Evolutionary conservation across 257 asterid species (phyloP).

Genomic region (Knoxia roxburghii): DNA sequence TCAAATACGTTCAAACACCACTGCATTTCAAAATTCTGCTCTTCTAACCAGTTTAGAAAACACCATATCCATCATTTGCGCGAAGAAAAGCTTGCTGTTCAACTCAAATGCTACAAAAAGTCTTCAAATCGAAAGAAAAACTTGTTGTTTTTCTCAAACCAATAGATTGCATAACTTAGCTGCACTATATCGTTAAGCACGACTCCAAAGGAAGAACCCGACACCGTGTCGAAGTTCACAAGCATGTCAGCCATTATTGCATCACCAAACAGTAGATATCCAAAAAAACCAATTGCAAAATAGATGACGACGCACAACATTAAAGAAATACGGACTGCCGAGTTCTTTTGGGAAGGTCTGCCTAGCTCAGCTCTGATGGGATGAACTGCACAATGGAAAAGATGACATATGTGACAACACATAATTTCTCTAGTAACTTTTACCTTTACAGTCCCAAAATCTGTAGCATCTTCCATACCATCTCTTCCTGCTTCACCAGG

Average conservation of each 20-base stretch:
- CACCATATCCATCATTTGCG: no score
- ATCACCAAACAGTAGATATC: slow-evolving; percentile 89
- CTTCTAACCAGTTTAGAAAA: no score
- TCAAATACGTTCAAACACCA: no score
- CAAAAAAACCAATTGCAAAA: slow-evolving; percentile 86
- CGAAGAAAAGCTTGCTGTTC: no score
- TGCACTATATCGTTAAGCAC: slow-evolving; percentile 59
- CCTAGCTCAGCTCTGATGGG: slow-evolving; percentile 96
- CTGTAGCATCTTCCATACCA: slow-evolving; percentile 16
- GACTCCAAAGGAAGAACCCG: slow-evolving; percentile 44
- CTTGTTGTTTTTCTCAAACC: no score
- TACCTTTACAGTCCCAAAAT: slow-evolving; percentile 20
- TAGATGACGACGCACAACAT: slow-evolving; percentile 62
- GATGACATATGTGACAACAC: not conserved
- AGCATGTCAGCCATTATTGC: slow-evolving; percentile 95
- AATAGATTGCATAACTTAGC: slow-evolving; percentile 83
- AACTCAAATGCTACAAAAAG: no score
- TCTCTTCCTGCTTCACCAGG: slow-evolving; percentile 26
- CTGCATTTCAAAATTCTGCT: no score
- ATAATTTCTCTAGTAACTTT: slow-evolving; percentile 1
- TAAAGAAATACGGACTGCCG: slow-evolving; percentile 70
- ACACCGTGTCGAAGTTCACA: slow-evolving; percentile 66
- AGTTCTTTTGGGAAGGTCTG: slow-evolving; percentile 79
- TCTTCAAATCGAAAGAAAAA: no score
- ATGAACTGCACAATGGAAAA: slow-evolving; percentile 57